Conservation (phyloP, 805 yeast species). For the Candida broadrunensis region DNA sequence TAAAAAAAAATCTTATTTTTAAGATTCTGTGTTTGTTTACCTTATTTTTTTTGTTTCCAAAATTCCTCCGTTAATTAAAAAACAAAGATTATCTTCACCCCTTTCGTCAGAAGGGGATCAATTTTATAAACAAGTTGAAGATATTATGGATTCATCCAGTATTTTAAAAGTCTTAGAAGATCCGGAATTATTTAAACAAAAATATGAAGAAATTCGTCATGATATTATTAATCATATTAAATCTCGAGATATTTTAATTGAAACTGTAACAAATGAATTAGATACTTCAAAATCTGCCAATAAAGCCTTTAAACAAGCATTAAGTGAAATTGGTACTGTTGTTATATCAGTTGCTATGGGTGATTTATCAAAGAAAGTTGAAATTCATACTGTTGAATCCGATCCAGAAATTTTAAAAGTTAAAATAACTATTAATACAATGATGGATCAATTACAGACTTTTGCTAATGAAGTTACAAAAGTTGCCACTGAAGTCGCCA, state of each 20-base stretch:
- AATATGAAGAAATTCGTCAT: constrained; percentile 27
- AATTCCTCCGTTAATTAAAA: background rate
- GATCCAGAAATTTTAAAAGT: constrained; percentile 80
- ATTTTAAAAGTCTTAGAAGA: constrained; percentile 36
- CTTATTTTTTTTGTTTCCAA: background rate
- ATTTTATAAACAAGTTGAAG: background rate
- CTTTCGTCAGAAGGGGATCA: background rate
- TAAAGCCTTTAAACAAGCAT: constrained; percentile 67
- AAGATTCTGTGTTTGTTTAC: too few species aligned
- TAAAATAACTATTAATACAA: constrained; percentile 76
- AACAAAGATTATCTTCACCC: background rate
- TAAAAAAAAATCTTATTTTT: too few species aligned
- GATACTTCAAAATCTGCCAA: constrained; percentile 51
- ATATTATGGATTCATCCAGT: background rate
- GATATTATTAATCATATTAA: constrained; percentile 26
- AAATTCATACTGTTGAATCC: constrained; percentile 64
- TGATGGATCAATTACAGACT: constrained; percentile 85
- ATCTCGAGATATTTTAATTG: constrained; percentile 26
- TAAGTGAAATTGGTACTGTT: constrained; percentile 79
- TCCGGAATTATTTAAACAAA: constrained; percentile 29
- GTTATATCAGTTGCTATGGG: constrained; percentile 89
- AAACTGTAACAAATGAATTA: constrained; percentile 25
- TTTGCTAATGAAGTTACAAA: constrained; percentile 81
- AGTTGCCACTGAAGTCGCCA: constrained; percentile 86
- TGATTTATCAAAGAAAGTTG: constrained; percentile 77